Conservation (phyloP, 1,284 basidiomycete species). For the Vanrija humicola region DNA sequence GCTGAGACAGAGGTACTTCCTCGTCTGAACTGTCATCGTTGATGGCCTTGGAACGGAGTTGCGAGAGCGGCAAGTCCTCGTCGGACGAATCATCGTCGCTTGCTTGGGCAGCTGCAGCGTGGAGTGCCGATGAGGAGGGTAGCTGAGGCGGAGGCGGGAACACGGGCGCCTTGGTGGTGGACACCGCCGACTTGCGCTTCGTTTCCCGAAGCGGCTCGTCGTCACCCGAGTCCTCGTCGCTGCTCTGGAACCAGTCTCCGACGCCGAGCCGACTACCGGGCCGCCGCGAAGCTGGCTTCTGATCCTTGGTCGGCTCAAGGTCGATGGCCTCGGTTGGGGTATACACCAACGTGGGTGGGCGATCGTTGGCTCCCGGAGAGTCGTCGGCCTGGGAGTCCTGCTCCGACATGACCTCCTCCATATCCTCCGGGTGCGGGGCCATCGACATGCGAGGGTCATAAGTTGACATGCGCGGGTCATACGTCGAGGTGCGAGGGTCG, state of each 20-base stretch:
- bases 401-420: not conserved
- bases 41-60: constrained; percentile 14
- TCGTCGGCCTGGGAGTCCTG: not conserved
- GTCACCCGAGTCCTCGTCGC: constrained; percentile 12
- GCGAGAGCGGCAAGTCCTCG: constrained; percentile 30
- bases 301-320: too few relatives aligned
- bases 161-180: not conserved
- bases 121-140: too few relatives aligned
- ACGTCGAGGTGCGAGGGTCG: not conserved
- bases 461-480: not conserved
- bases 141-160: not conserved
- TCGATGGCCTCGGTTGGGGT: too few relatives aligned
- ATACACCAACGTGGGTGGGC: constrained; percentile 8
- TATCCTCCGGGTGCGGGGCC: not conserved
- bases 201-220: not conserved
- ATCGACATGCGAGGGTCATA: not conserved
- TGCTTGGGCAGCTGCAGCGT: not conserved
- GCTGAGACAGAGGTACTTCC: constrained; percentile 37
- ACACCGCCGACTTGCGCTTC: constrained; percentile 2
- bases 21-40: constrained; percentile 35
- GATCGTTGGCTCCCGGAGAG: not conserved
- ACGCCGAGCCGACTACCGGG: constrained; percentile 13
- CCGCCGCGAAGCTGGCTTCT: not conserved
- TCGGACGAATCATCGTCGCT: constrained; percentile 15
- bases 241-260: constrained; percentile 16